A percentile compares a stretch with the other conserved stretches of the same genome.
These are phyloP conservation scores for Aspergillus fischeri DNA, from an alignment of 2,329 filamentous ascomycete genomes.

Conservation along the genomic window DNA sequence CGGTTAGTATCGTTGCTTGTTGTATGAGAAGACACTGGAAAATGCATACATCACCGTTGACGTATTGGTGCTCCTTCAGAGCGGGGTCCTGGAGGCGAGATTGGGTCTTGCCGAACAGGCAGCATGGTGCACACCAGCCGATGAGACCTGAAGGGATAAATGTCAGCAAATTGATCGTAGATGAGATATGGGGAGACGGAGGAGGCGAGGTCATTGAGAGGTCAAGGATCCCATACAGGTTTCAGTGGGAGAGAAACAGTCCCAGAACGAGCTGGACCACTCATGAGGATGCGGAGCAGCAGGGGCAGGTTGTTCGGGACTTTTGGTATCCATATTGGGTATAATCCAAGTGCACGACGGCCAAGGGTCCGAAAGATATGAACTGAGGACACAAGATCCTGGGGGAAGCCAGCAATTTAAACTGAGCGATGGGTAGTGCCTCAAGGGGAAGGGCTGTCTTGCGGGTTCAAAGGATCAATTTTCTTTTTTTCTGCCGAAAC, in stretches of 20 bases:
- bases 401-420: not conserved
- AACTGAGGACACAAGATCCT: not conserved
- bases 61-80: conserved; percentile 21
- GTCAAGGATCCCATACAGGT: conserved; percentile 24
- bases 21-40: not conserved
- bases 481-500: not conserved
- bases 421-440: not conserved
- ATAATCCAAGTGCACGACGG: not conserved
- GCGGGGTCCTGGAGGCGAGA: conserved; percentile 29
- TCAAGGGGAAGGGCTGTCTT: not conserved
- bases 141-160: conserved; percentile 19
- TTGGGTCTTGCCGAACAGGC: conserved; percentile 29
- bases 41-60: conserved; percentile 25
- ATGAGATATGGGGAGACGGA: not conserved
- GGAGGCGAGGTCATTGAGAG: not conserved
- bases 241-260: conserved; percentile 28
- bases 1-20: not conserved
- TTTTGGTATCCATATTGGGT: not conserved
- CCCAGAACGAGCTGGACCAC: conserved; percentile 31
- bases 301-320: not conserved
- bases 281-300: conserved; percentile 8
- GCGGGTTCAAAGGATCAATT: not conserved
- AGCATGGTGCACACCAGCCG: conserved; percentile 27
- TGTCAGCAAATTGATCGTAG: not conserved
- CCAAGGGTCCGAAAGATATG: not conserved